Base-by-base conservation (phyloP, 2,329 filamentous ascomycete genomes). In the Botrytis galanthina region DNA sequence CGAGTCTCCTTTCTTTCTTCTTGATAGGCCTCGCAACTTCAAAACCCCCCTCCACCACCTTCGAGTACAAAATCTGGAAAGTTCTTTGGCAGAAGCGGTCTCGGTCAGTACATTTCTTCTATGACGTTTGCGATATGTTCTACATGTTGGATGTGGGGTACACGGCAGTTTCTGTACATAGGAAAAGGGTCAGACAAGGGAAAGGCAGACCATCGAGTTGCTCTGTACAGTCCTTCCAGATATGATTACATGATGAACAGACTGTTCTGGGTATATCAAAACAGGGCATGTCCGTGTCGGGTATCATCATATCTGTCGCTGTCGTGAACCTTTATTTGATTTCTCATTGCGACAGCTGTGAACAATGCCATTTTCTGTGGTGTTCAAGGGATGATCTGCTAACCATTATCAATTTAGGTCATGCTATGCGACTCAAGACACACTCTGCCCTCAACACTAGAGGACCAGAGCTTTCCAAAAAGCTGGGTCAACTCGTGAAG, bases 401-500 rank as follows among this genome's bases (percentile, higher is more conserved):
- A 89, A 94, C 82, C 89, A 71, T 54, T 44, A 26, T 74, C 91
- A 79, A 88, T 89, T 81, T 91, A 92, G 81, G 88, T 91, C 89
- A 91, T 89, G 89, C 88, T 75, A 89, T 95, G 82, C 91, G 93
- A 79, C 88, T 90, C 80, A 92, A 91, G 80, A 87, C 92, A 61
- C 92, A 92, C 76, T 93, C 92, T 78, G 91, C 92, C 79, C 94
- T 94, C 77, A 68, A 68, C 9, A 68, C 64, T 18, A 68, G 64
- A 9, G 89, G 89, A 76, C 89, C 80, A 68, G 96, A 99, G 80
- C 91, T 99, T 74, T 92, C 96, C 74, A 98, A 97, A 89, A 99
- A 99, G 89, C 91, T 99, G 76, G 94, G 95, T 59, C 93, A 97
- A 86, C 89, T 99, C 71, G 96, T 99, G 76, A 99, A 99, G 90